Evolutionary conservation across 306 rosid genomes (phyloP).

Genomic region (Trifolium fragiferum): DNA sequence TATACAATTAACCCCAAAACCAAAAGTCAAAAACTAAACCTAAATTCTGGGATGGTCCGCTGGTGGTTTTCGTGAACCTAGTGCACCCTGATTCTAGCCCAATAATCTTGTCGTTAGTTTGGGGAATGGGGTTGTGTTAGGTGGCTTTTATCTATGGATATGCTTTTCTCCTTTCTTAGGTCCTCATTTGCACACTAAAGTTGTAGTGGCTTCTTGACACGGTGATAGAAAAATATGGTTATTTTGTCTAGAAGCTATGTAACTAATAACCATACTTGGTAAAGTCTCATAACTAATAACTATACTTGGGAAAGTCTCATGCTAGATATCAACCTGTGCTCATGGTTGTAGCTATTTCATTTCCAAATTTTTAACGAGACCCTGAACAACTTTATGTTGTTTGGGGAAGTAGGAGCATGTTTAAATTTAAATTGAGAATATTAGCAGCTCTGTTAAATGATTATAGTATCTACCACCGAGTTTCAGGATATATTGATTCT

Average conservation of each 20-base stretch:
- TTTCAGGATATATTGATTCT: conserved; percentile 28
- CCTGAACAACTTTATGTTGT: conserved; percentile 8
- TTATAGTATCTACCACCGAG: conserved; percentile 7
- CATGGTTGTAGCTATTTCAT: conserved; percentile 14
- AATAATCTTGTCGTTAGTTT: neutral
- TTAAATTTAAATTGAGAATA: conserved; percentile 5
- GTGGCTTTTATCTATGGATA: neutral
- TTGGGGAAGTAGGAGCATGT: neutral
- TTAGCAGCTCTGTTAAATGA: conserved; percentile 16
- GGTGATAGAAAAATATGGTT: neutral
- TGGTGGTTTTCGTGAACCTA: neutral
- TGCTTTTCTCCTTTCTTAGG: neutral
- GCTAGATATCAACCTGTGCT: neutral
- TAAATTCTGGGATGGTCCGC: conserved; percentile 2
- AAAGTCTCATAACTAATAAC: conserved; percentile 7
- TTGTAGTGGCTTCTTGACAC: conserved; percentile 15
- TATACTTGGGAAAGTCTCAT: conserved; percentile 8
- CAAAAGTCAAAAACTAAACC: conserved; percentile 1
- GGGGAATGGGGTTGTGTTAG: neutral
- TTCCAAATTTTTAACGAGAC: neutral
- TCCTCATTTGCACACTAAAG: neutral
- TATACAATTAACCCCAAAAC: conserved; percentile 7
- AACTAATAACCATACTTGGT: conserved; percentile 15
- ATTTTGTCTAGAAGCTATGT: conserved; percentile 21
- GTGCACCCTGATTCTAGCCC: conserved; percentile 7